Evolutionary conservation across 345 rosid genomes (phyloP).

Genomic region (Dipteronia dyeriana): DNA sequence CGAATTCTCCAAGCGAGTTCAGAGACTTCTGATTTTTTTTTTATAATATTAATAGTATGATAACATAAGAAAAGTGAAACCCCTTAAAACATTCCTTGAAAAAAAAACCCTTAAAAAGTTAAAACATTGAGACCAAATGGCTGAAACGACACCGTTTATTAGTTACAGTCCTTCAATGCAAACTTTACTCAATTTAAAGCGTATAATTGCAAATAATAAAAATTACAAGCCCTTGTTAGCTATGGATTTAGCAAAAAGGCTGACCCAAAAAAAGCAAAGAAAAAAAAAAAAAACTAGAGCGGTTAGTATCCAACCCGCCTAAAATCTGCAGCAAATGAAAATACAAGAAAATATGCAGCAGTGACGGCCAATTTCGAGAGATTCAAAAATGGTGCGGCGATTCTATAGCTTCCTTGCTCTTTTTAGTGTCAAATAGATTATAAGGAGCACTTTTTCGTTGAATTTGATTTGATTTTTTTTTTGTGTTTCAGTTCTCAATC

Average conservation of each 20-base stretch:
- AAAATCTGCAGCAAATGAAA: constrained; percentile 18
- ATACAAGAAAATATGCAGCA: not conserved
- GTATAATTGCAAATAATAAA: not conserved
- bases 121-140: no score
- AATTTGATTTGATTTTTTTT: not conserved
- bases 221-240: not conserved
- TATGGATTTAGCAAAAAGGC: not conserved
- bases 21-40: no score
- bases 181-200: no score
- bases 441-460: not conserved
- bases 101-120: no score
- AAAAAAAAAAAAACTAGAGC: not conserved
- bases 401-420: not conserved
- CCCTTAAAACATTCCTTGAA: no score
- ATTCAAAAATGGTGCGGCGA: constrained; percentile 19
- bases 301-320: constrained; percentile 9
- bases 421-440: not conserved
- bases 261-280: not conserved
- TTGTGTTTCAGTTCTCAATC: constrained; percentile 68
- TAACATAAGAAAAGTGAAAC: no score
- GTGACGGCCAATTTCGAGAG: not conserved
- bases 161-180: not conserved
- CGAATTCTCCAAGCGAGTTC: no score
- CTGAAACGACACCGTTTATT: not conserved
- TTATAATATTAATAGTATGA: no score